Evolutionary conservation across 73 alveolate genomes (phyloP).

Genomic region (Blepharisma japonicum): DNA sequence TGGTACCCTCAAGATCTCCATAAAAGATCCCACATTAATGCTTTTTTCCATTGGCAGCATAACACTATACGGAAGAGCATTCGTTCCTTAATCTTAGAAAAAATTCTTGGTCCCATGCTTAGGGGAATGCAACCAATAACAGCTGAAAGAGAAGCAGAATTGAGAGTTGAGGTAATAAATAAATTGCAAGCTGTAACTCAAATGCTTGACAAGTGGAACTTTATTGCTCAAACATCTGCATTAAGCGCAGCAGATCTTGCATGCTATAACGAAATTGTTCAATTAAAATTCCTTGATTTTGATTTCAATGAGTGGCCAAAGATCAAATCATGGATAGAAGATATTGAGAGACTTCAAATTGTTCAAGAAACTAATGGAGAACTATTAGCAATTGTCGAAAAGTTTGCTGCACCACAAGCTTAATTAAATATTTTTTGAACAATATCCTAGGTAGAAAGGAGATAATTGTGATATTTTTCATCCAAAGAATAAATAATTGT

Average conservation of each 20-base stretch:
- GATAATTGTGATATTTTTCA: too few species aligned
- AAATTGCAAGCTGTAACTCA: background rate
- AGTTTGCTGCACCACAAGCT: too few species aligned
- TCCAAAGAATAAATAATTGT: too few species aligned
- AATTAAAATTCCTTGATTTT: background rate
- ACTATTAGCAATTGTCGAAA: too few species aligned
- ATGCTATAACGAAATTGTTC: background rate
- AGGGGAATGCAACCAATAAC: background rate
- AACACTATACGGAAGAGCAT: background rate
- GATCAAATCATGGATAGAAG: background rate
- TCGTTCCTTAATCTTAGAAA: background rate
- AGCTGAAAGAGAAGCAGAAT: background rate
- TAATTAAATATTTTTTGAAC: too few species aligned
- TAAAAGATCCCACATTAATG: background rate
- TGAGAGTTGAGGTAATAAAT: background rate
- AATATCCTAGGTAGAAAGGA: too few species aligned
- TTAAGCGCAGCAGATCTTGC: background rate
- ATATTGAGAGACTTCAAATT: background rate
- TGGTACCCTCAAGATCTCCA: conserved; percentile 10
- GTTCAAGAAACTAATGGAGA: background rate
- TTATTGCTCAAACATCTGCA: background rate
- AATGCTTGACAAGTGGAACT: background rate
- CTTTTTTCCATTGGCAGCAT: background rate
- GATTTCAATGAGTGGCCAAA: background rate
- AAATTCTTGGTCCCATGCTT: background rate